A percentile compares a stretch with the other conserved stretches of the same genome.
phyloP scores from a whole-genome alignment of 2,329 filamentous ascomycete genomes.

The Reticulascus tulasneorum region DNA sequence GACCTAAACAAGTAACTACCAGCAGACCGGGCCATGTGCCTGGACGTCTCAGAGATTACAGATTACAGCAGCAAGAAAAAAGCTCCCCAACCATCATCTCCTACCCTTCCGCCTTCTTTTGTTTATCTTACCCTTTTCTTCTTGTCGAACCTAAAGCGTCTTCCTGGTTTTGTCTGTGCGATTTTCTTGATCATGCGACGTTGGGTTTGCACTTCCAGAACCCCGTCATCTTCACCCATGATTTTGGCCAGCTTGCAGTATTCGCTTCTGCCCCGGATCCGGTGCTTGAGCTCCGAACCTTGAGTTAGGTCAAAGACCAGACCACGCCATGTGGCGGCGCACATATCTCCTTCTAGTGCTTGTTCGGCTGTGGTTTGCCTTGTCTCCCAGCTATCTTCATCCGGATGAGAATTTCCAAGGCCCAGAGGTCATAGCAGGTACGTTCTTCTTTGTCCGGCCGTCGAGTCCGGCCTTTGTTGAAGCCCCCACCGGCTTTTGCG shows the following conservation, averaged over 20 bases:
- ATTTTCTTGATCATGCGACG: constrained; percentile 11
- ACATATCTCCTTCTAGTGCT: constrained; percentile 80
- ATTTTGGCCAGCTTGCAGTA: not conserved
- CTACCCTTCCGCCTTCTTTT: constrained; percentile 3
- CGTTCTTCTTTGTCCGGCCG: constrained; percentile 25
- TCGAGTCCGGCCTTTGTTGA: not conserved
- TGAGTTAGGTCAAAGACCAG: constrained; percentile 14
- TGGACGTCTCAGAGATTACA: constrained; percentile 9
- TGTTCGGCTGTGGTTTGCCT: constrained; percentile 87
- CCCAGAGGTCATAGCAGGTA: constrained; percentile 94
- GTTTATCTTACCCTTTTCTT: constrained; percentile 1
- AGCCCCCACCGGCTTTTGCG: constrained; percentile 1
- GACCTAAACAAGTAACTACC: too few species aligned
- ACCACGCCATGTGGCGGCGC: constrained; percentile 76
- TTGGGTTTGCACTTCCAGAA: constrained; percentile 7
- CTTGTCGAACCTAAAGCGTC: not conserved
- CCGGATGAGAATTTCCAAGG: constrained; percentile 99
- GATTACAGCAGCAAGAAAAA: too few species aligned
- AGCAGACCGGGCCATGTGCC: constrained; percentile 10
- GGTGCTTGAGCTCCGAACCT: constrained; percentile 19
- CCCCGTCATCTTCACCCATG: constrained; percentile 3
- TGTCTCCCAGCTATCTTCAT: constrained; percentile 94
- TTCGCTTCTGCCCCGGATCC: constrained; percentile 3
- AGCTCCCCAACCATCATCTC: too few species aligned
- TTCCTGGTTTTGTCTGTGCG: constrained; percentile 5